Conservation (phyloP, 139 green algal species). For the Penium margaritaceum region DNA sequence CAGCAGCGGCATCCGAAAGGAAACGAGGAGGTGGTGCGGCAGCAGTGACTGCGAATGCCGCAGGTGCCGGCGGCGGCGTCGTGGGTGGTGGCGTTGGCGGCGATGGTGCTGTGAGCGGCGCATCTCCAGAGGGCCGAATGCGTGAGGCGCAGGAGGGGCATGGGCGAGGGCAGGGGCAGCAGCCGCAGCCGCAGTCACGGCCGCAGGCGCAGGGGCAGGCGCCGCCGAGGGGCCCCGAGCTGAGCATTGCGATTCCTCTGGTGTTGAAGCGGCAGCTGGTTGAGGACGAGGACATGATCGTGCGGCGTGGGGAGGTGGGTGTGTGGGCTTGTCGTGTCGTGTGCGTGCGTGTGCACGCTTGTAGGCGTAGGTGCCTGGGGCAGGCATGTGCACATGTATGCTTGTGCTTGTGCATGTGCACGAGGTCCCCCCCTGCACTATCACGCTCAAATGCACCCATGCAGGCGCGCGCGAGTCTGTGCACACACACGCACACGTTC, state of each 20-base stretch:
- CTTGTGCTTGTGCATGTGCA: too few relatives aligned
- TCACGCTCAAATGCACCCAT: too few relatives aligned
- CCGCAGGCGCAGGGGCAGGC: not conserved
- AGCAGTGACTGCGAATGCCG: not conserved
- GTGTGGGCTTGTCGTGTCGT: too few relatives aligned
- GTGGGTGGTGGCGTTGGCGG: not conserved
- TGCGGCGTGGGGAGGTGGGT: not conserved
- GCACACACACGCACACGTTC: too few relatives aligned
- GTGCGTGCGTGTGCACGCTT: too few relatives aligned
- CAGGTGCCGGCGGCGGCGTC: not conserved
- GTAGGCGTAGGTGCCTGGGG: too few relatives aligned
- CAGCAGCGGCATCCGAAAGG: not conserved
- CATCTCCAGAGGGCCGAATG: too few relatives aligned
- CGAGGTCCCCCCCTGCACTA: too few relatives aligned
- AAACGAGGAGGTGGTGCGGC: not conserved
- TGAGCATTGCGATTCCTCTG: too few relatives aligned
- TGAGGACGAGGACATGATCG: conserved; percentile 1
- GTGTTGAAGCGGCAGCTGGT: not conserved
- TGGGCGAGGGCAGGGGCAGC: not conserved
- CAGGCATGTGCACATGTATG: too few relatives aligned
- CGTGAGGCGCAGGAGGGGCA: not conserved
- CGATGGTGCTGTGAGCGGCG: not conserved
- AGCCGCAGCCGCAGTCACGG: not conserved
- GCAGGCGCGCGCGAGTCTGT: too few relatives aligned
- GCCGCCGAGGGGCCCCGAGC: too few relatives aligned